Conservation (phyloP, 2,329 filamentous ascomycete genomes). For the Calonectria henricotiae region DNA sequence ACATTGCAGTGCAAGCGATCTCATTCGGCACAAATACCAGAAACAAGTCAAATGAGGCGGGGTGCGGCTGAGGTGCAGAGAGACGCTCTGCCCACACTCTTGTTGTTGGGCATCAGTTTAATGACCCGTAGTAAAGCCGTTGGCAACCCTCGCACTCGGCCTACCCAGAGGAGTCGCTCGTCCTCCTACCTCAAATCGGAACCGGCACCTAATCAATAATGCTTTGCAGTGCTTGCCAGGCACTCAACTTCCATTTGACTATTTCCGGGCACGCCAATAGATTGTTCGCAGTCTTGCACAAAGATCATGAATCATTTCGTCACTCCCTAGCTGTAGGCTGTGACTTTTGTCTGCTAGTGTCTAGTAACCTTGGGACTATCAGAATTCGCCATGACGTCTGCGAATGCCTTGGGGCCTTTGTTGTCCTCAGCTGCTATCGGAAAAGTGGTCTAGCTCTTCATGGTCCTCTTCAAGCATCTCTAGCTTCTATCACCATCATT, state of each 20-base stretch:
- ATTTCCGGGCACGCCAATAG: not conserved
- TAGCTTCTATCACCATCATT: not conserved
- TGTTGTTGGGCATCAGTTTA: too few relatives aligned
- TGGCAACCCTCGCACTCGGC: too few relatives aligned
- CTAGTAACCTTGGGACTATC: not conserved
- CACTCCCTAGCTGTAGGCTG: not conserved
- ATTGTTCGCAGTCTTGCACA: constrained; percentile 14
- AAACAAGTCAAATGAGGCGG: too few relatives aligned
- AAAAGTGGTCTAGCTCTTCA: not conserved
- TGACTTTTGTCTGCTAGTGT: constrained; percentile 17
- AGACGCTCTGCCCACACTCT: too few relatives aligned
- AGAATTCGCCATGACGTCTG: not conserved
- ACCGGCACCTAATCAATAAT: not conserved
- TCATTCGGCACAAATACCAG: too few relatives aligned
- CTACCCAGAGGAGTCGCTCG: too few relatives aligned
- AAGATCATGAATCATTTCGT: not conserved
- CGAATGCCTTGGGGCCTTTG: not conserved
- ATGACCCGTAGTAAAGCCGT: too few relatives aligned
- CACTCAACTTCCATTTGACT: not conserved
- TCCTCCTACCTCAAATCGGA: not conserved
- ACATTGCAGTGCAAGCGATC: too few relatives aligned
- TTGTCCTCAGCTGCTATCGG: not conserved
- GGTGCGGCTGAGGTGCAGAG: too few relatives aligned
- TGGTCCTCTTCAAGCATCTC: not conserved
- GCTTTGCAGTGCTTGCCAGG: constrained; percentile 15